phyloP scores from a whole-genome alignment of 1,139 yeast genomes.

The Taphrina communis region DNA sequence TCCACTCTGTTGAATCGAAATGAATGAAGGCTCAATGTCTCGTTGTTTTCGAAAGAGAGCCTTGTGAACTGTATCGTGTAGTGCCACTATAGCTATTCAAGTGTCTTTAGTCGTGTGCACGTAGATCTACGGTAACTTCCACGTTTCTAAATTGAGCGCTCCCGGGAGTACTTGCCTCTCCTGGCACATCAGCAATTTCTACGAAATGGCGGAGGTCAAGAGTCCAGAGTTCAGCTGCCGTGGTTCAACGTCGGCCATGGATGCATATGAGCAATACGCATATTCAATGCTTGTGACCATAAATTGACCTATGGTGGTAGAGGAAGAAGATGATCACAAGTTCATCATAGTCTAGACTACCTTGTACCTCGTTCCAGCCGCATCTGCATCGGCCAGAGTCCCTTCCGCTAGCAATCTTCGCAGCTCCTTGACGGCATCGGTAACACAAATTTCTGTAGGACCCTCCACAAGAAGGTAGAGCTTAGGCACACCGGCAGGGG shows the following conservation, averaged over 20 bases:
- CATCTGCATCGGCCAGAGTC: slow-evolving; percentile 48
- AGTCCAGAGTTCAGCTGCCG: too few relatives aligned
- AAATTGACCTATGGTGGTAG: too few relatives aligned
- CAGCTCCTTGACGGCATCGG: slow-evolving; percentile 68
- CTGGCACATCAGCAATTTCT: too few relatives aligned
- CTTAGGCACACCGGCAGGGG: slow-evolving; percentile 67
- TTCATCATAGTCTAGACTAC: slow-evolving; percentile 10
- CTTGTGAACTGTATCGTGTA: background rate
- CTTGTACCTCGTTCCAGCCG: slow-evolving; percentile 31
- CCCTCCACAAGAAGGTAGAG: slow-evolving; percentile 82
- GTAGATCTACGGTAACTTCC: too few relatives aligned
- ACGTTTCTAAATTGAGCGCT: background rate
- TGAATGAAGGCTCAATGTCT: too few relatives aligned
- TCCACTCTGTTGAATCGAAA: too few relatives aligned
- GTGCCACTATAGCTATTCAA: background rate
- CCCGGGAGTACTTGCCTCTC: too few relatives aligned
- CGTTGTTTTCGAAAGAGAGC: too few relatives aligned
- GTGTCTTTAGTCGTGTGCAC: background rate
- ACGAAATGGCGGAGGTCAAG: too few relatives aligned
- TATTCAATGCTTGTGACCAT: too few relatives aligned
- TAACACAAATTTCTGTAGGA: slow-evolving; percentile 66
- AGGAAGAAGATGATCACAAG: too few relatives aligned
- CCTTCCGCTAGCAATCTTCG: slow-evolving; percentile 63
- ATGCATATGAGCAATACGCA: background rate
- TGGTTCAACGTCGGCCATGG: background rate